Conservation (phyloP, 768 basidiomycete species). For the Lentinula aciculospora region DNA sequence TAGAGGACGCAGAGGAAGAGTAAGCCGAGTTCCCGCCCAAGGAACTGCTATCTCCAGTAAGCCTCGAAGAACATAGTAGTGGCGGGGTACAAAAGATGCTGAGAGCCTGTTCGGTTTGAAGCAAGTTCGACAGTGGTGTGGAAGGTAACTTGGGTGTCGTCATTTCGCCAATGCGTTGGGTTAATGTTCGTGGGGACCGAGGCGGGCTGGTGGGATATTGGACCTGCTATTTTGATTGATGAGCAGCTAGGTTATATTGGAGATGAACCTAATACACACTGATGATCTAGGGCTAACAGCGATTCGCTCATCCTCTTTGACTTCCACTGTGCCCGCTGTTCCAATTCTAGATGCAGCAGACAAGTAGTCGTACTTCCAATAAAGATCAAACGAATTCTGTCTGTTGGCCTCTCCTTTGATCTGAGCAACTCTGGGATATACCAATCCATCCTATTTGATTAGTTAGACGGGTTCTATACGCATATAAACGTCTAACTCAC, state of each 20-base stretch:
- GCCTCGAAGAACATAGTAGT: conserved; percentile 1
- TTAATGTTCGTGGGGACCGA: not conserved
- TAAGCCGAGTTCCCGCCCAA: conserved; percentile 1
- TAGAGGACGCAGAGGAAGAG: conserved; percentile 5
- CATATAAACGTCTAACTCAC: conserved; percentile 3
- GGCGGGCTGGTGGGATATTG: not conserved
- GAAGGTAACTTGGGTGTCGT: not conserved
- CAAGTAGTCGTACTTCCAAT: conserved; percentile 27
- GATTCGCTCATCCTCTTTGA: not conserved
- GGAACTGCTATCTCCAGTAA: not conserved
- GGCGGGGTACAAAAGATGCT: not conserved
- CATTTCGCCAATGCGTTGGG: not conserved
- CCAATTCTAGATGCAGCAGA: conserved; percentile 13
- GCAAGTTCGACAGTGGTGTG: not conserved
- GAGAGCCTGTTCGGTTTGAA: not conserved
- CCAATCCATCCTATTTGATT: conserved; percentile 16
- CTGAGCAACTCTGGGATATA: conserved; percentile 37
- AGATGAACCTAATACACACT: not conserved
- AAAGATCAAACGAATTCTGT: conserved; percentile 27
- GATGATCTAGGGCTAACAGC: not conserved
- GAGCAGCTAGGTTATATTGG: not conserved
- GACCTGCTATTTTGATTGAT: not conserved
- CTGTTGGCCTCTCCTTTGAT: conserved; percentile 26
- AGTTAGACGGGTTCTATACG: not conserved
- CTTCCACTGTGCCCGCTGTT: not conserved